Evolutionary conservation across 306 rosid genomes (phyloP), one percentile per base, ranked within the genome.

Genomic region (Hippophae rhamnoides): DNA sequence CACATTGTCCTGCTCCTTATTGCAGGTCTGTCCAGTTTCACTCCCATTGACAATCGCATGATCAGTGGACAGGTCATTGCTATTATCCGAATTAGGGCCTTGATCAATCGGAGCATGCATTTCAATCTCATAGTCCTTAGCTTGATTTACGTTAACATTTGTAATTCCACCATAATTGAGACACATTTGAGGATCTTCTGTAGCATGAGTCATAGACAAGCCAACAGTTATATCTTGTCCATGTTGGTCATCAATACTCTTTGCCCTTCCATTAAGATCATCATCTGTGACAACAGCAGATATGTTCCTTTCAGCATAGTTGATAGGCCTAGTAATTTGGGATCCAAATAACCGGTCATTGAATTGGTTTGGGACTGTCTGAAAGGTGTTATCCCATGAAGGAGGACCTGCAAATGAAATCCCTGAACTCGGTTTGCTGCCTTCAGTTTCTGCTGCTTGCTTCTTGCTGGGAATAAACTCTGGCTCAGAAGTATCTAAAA

Each of bases 401-500:
- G 79, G 74, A 69, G 81, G 45, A 65, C 67, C 74, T 48, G 67
- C 72, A 79, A 64, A 82, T 58, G 89, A 76, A 63, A 82, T 46
- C 59, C 70, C 84, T 5, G 82, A 69, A 69, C 73, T 79, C 72
- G 81, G 63, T 54, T 81, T 87, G 56, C 78, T 79, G 69, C 76
- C 69, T 64, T 72, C 82, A 79, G 75, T 74, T 57, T 84, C 79
- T 31, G 80, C 62, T 40, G 76, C 85, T 79, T 79, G 90, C 69
- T 84, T 90, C 82, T 90, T 87, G 78, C 76, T 84, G 47, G 86
- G 88, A 56, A 82, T 79, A 63, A 77, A 56, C 40, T 82, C 86
- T 45, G 76, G 56, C 52, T 86, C 88, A 60, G 76, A 58, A 66
- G 78, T 57, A 77, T 86, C 94, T 59, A 79, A 72, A 75, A 86